phyloP scores from a whole-genome alignment of 306 rosid genomes.

The Lithocarpus polystachyus region DNA sequence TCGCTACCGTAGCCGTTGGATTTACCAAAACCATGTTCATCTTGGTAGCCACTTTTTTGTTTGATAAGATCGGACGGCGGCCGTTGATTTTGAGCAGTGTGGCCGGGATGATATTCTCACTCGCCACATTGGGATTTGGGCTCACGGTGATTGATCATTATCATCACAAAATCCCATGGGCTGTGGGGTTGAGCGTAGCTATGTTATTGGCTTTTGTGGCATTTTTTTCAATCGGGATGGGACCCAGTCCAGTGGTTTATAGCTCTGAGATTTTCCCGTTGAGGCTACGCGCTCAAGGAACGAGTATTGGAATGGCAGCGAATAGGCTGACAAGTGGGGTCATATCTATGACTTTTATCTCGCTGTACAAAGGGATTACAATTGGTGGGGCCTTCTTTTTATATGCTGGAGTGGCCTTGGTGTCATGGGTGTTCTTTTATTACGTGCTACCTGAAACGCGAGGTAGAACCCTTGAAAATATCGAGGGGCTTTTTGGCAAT shows the following conservation, averaged over 20 bases:
- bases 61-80: slow-evolving; percentile 70
- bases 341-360: slow-evolving; percentile 68
- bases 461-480: slow-evolving; percentile 68
- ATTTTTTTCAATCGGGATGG: slow-evolving; percentile 70
- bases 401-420: slow-evolving; percentile 33
- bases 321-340: slow-evolving; percentile 58
- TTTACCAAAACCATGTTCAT: slow-evolving; percentile 53
- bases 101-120: slow-evolving; percentile 55
- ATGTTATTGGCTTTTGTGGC: slow-evolving; percentile 52
- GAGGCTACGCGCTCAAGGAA: slow-evolving; percentile 75
- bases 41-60: slow-evolving; percentile 60
- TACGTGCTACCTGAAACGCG: slow-evolving; percentile 65
- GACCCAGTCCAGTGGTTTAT: slow-evolving; percentile 80
- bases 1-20: slow-evolving; percentile 78
- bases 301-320: slow-evolving; percentile 52
- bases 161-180: slow-evolving; percentile 33
- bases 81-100: slow-evolving; percentile 58
- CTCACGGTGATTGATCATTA: slow-evolving; percentile 43
- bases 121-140: slow-evolving; percentile 27
- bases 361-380: slow-evolving; percentile 39
- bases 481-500: slow-evolving; percentile 70
- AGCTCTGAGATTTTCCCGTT: slow-evolving; percentile 71
- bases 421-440: slow-evolving; percentile 57
- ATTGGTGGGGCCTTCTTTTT: slow-evolving; percentile 81
- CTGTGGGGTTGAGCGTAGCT: slow-evolving; percentile 41